Base-by-base conservation (phyloP, 177 flowering plant genomes). In the Vitis hybrid region DNA sequence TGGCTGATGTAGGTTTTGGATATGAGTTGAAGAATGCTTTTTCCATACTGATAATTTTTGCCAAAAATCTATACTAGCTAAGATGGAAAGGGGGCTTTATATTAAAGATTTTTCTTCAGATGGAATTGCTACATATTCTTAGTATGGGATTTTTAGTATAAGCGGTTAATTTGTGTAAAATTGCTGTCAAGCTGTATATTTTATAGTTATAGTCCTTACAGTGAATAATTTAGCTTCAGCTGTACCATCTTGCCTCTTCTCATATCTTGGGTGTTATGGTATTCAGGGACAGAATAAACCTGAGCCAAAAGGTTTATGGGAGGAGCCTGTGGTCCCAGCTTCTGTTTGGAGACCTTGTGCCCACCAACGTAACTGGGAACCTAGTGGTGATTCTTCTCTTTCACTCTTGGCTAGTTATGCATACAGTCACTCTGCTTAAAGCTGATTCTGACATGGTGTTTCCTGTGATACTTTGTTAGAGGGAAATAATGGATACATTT, bases 241-340 rank as follows among this genome's bases (percentile, higher is more conserved):
- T 31, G 4, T 28, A 14, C 56, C 12, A 49, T 17, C 6, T 62
- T 1, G 19, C 18, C 56, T 64, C 4, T 12, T 57, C 14, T 38
- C 62, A 28, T 47, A 17, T 66, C 71, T 58, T 64, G 44, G 18
- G 55, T 59, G 65, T 1, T 70, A 60, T 47, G 49, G 12, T 74
- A 47, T 22, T 38, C 79, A 89, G 97, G 90, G 87, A 71, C 84
- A 85, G 70, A 83, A 78, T 50, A 94, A 85, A 65, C 90, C 84
- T 28, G 99, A 89, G 83, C 99, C 99, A 14, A 89, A 86, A 82
- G 98, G 90, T 74, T 78, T 96, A 70, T 96, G 99, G 99, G 82
- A 71, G 73, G 98, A 96, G 76, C 95, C 94, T 13, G 66, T 82
- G 60, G 80, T 66, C 73, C 79, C 82, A 74, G 90, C 88, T 75